Evolutionary conservation across 257 asterid genomes (phyloP), one percentile per base, ranked within the genome.

Genomic region (Solanum peruvianum): DNA sequence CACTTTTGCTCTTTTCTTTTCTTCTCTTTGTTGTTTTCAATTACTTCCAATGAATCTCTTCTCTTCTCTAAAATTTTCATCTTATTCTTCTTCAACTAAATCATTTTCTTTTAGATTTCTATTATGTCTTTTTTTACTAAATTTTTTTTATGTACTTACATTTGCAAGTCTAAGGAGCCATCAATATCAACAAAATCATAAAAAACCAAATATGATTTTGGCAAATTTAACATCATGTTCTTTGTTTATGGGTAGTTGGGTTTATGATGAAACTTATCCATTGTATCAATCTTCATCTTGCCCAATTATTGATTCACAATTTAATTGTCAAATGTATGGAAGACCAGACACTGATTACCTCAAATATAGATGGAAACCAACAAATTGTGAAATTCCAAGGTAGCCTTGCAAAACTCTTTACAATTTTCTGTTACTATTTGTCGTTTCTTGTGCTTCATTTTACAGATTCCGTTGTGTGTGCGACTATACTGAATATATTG

Each of bases 261-360:
- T 97, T 37, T 89, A 88, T 12, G 99, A 96, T 52, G 96, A 95
- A 4, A 86, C 91, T 7, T 92, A 93, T 42, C 99, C 98, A 4
- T 33, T 90, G 3, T 97, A 97, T 87, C 93, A 92, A 12, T 93
- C 92, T 49, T 91, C 96, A n/a, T 86, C 89, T 6, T 97, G 99
- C 86, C 93, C 96, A 15, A 84, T 93, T 3, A 92, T 97, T 71
- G 99, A 97, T 89, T 82, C 98, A 0, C 92, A 93, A 77, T 97
- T 97, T 90, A 96, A 96, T 87, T 97, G 99, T 81, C 95, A 88
- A 41, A 88, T 88, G 94, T 97, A 88, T 76, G 99, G 99, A 21
- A 87, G 99, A 12, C 98, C 99, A 1, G 99, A 97, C 67, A 87
- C 96, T 31, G 96, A 95, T 83, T 97, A 95, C 89, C 98, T 97